Conservation (phyloP, 805 yeast species). For the Teunomyces barrocoloradensis region DNA sequence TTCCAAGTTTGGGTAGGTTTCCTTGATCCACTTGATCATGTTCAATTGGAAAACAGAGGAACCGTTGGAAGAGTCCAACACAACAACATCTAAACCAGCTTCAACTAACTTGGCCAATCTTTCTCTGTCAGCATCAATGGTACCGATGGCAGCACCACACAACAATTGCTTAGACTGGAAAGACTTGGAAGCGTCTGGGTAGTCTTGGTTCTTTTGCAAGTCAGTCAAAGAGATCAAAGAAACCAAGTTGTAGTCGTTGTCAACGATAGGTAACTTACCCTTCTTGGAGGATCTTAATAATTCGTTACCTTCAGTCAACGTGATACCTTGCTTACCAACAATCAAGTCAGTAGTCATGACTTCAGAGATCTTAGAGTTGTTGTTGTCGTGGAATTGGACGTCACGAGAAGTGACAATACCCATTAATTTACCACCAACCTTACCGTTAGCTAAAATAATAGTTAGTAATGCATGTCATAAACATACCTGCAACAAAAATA, state of each 20-base stretch:
- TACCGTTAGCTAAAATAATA: constrained; percentile 65
- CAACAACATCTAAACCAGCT: constrained; percentile 96
- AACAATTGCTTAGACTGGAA: constrained; percentile 89
- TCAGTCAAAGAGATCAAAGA: constrained; percentile 94
- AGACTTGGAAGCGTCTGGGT: constrained; percentile 94
- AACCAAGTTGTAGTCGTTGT: constrained; percentile 68
- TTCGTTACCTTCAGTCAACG: constrained; percentile 82
- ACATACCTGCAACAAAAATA: not conserved
- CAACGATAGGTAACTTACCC: constrained; percentile 96
- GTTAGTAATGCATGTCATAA: constrained; percentile 26
- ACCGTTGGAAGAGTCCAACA: constrained; percentile 96
- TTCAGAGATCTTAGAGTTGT: constrained; percentile 57
- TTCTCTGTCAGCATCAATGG: constrained; percentile 81
- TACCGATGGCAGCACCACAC: constrained; percentile 99
- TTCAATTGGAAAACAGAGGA: constrained; percentile 92
- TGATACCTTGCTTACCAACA: constrained; percentile 80
- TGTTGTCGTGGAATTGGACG: constrained; percentile 87
- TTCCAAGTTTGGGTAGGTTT: constrained; percentile 72
- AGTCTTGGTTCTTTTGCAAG: constrained; percentile 90
- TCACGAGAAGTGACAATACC: constrained; percentile 98
- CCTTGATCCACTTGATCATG: constrained; percentile 90
- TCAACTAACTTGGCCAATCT: constrained; percentile 83
- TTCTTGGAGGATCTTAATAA: constrained; percentile 89
- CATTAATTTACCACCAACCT: constrained; percentile 81
- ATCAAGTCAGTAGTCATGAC: constrained; percentile 89